Evolutionary conservation across 2,329 filamentous ascomycete species (phyloP).

Genomic region (Penicillium italicum): DNA sequence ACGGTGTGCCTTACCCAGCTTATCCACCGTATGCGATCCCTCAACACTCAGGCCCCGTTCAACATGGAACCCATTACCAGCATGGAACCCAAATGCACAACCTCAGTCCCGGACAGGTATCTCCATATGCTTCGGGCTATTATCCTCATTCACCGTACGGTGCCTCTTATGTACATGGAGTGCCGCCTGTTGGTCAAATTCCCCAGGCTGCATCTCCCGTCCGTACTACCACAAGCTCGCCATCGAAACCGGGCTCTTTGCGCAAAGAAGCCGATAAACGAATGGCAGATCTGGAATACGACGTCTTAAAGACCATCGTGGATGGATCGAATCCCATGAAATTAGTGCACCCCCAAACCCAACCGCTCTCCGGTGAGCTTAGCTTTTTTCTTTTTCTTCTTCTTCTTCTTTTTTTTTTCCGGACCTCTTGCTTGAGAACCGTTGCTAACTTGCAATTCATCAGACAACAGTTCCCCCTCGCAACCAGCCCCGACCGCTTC

Average conservation of each 20-base stretch:
- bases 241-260: conserved; percentile 14
- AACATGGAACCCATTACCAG: conserved; percentile 22
- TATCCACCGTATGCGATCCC: conserved; percentile 31
- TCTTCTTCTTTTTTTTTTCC: background rate
- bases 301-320: conserved; percentile 38
- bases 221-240: background rate
- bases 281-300: conserved; percentile 22
- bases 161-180: conserved; percentile 18
- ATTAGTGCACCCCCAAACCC: conserved; percentile 10
- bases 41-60: conserved; percentile 18
- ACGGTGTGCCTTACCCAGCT: conserved; percentile 25
- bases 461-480: conserved; percentile 15
- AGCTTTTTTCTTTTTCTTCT: background rate
- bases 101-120: conserved; percentile 18
- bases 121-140: conserved; percentile 25
- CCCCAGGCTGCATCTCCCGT: conserved; percentile 1
- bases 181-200: conserved; percentile 8
- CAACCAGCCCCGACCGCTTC: conserved; percentile 18
- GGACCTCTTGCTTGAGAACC: background rate
- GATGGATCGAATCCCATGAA: conserved; percentile 36
- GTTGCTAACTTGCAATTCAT: background rate
- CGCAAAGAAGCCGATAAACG: conserved; percentile 18
- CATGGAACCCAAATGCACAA: conserved; percentile 22
- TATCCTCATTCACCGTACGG: conserved; percentile 26
- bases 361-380: conserved; percentile 23